Conservation (phyloP, 2,329 filamentous ascomycete species). For the Paraconiothyrium sp. region DNA sequence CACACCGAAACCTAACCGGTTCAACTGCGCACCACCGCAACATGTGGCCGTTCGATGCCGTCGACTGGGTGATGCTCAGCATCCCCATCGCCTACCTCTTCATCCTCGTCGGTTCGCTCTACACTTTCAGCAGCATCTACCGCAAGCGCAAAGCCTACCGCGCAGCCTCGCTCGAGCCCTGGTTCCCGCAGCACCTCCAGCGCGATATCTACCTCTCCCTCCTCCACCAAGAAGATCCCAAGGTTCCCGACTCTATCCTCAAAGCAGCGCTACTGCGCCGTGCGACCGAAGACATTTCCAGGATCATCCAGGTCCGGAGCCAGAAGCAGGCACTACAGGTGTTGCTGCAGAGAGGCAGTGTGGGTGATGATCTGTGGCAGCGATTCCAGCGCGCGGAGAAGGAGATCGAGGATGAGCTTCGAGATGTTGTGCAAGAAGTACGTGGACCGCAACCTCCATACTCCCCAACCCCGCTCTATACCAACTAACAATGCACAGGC, state of each 20-base stretch:
- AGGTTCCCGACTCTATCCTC: conserved; percentile 83
- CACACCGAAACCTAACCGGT: conserved; percentile 16
- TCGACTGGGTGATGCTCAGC: conserved; percentile 84
- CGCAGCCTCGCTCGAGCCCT: conserved; percentile 86
- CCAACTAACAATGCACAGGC: conserved; percentile 67
- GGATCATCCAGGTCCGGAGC: conserved; percentile 86
- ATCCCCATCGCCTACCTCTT: conserved; percentile 90
- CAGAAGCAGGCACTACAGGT: conserved; percentile 88
- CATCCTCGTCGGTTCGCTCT: conserved; percentile 86
- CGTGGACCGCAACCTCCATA: conserved; percentile 30
- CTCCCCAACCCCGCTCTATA: background rate
- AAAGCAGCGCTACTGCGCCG: conserved; percentile 88
- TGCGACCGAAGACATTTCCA: conserved; percentile 90
- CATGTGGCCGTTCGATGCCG: conserved; percentile 56
- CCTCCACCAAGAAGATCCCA: conserved; percentile 77
- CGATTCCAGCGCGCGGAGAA: conserved; percentile 91
- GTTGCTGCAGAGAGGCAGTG: conserved; percentile 86
- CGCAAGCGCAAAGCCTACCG: conserved; percentile 85
- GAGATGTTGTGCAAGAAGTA: conserved; percentile 93
- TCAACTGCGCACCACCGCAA: conserved; percentile 18
- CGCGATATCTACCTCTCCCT: conserved; percentile 95
- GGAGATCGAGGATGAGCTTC: conserved; percentile 95
- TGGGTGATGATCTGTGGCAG: conserved; percentile 96
- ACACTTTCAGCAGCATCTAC: conserved; percentile 92
- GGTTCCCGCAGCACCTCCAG: conserved; percentile 91